A percentile compares a stretch with the other conserved stretches of the same genome.
Conservation (phyloP, 2,329 filamentous ascomycete species). For the Tolypocladium tropicale region DNA sequence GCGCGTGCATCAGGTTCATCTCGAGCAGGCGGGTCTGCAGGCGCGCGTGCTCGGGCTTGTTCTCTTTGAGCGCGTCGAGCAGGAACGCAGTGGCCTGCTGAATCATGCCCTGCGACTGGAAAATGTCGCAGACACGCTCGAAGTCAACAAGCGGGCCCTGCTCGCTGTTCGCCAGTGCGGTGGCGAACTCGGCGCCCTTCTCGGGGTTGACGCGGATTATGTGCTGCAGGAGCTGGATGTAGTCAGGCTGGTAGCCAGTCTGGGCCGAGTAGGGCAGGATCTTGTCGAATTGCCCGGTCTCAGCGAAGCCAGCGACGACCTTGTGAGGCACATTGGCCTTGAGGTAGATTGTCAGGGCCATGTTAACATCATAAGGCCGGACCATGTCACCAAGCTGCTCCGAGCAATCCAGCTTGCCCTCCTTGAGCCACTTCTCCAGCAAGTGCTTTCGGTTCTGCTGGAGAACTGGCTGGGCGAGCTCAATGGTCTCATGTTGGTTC, state of each 20-base stretch:
- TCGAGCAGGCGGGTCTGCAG: conserved; percentile 91
- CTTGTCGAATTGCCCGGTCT: conserved; percentile 93
- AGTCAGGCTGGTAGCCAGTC: conserved; percentile 87
- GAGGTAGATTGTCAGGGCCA: conserved; percentile 83
- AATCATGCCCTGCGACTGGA: conserved; percentile 95
- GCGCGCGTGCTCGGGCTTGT: conserved; percentile 85
- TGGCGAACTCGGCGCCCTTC: conserved; percentile 90
- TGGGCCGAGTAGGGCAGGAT: conserved; percentile 86
- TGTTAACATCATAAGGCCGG: conserved; percentile 75
- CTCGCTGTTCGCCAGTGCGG: conserved; percentile 82
- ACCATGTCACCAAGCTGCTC: conserved; percentile 95
- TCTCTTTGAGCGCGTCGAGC: conserved; percentile 88
- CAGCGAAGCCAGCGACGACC: conserved; percentile 88
- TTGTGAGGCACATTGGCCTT: conserved; percentile 87
- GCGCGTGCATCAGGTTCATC: conserved; percentile 96
- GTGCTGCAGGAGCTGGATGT: conserved; percentile 82
- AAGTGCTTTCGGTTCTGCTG: conserved; percentile 91
- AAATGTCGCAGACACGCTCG: conserved; percentile 92
- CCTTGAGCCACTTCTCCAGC: conserved; percentile 94
- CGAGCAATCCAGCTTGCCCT: conserved; percentile 91
- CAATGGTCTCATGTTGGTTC: conserved; percentile 88
- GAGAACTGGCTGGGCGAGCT: conserved; percentile 85
- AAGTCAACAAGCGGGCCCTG: conserved; percentile 81
- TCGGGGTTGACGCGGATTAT: conserved; percentile 87
- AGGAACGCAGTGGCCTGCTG: conserved; percentile 98